Conservation (phyloP, 2,329 filamentous ascomycete genomes). For the Trichoderma atrobrunneum region DNA sequence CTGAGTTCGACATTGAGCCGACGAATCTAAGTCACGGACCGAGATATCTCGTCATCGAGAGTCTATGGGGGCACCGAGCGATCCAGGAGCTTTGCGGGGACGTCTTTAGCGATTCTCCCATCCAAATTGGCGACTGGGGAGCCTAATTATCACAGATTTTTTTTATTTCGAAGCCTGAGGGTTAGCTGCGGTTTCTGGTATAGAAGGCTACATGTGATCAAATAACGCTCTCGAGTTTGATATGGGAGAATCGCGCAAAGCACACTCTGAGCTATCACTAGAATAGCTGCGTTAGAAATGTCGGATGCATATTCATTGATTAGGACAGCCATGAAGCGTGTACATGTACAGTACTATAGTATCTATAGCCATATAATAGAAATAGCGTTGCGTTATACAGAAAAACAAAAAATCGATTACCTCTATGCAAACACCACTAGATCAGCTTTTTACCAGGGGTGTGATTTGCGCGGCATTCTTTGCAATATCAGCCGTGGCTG, state of each 20-base stretch:
- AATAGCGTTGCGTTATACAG: background rate
- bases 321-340: background rate
- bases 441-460: conserved; percentile 26
- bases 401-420: background rate
- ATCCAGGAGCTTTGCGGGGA: conserved; percentile 50
- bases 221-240: background rate
- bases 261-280: background rate
- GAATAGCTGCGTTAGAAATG: background rate
- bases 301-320: background rate
- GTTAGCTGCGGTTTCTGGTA: background rate
- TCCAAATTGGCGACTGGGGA: conserved; percentile 46
- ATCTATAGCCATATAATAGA: background rate
- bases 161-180: background rate
- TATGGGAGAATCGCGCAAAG: background rate
- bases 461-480: conserved; percentile 45
- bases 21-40: conserved; percentile 53
- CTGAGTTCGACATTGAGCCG: conserved; percentile 72
- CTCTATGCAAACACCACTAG: background rate
- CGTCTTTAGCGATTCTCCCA: conserved; percentile 48
- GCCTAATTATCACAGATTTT: background rate
- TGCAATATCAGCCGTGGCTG: conserved; percentile 29
- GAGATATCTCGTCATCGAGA: conserved; percentile 79
- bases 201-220: background rate
- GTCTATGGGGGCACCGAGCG: conserved; percentile 57
- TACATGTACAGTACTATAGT: conserved; percentile 5